These are phyloP conservation scores for Trichocladium uniseriatum DNA, from an alignment of 495 filamentous ascomycete genomes.

Conservation along the genomic window DNA sequence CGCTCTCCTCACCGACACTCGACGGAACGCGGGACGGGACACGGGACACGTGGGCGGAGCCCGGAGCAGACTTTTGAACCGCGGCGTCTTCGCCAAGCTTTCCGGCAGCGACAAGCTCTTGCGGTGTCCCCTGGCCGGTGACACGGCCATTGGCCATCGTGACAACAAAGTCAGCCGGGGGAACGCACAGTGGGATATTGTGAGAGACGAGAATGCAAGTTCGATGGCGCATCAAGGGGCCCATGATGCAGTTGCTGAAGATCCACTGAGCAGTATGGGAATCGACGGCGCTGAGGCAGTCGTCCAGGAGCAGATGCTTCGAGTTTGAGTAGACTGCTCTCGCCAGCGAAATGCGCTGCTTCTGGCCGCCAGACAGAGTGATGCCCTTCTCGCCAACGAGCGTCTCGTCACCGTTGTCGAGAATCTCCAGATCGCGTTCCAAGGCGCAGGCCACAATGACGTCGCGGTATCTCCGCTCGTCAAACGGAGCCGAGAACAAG, in stretches of 20 bases:
- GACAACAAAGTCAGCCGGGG: slow-evolving; percentile 68
- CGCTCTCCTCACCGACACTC: slow-evolving; percentile 46
- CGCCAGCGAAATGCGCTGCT: slow-evolving; percentile 93
- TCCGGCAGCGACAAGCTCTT: slow-evolving; percentile 72
- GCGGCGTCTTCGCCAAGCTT: slow-evolving; percentile 72
- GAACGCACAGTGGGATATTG: slow-evolving; percentile 77
- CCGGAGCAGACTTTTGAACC: slow-evolving; percentile 54
- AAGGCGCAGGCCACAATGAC: slow-evolving; percentile 90
- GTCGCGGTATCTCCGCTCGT: slow-evolving; percentile 75
- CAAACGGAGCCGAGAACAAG: slow-evolving; percentile 73
- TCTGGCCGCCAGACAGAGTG: slow-evolving; percentile 92
- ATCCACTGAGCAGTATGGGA: slow-evolving; percentile 99
- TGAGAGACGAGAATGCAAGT: slow-evolving; percentile 98
- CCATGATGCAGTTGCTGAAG: slow-evolving; percentile 83
- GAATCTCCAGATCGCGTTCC: slow-evolving; percentile 82
- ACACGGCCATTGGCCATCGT: slow-evolving; percentile 82
- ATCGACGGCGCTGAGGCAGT: slow-evolving; percentile 97
- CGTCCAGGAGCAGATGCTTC: slow-evolving; percentile 81
- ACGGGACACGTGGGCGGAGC: slow-evolving; percentile 54
- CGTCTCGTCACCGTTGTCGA: slow-evolving; percentile 88
- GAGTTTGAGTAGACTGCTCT: slow-evolving; percentile 90
- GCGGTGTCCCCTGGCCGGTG: slow-evolving; percentile 61
- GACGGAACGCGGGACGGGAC: slow-evolving; percentile 70
- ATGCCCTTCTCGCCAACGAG: slow-evolving; percentile 97
- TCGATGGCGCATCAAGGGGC: slow-evolving; percentile 76